Percentiles rank a stretch among this genome's conserved stretches.
Evolutionary conservation across 2,329 filamentous ascomycete species (phyloP).

Genomic region (Diplodia mutila): DNA sequence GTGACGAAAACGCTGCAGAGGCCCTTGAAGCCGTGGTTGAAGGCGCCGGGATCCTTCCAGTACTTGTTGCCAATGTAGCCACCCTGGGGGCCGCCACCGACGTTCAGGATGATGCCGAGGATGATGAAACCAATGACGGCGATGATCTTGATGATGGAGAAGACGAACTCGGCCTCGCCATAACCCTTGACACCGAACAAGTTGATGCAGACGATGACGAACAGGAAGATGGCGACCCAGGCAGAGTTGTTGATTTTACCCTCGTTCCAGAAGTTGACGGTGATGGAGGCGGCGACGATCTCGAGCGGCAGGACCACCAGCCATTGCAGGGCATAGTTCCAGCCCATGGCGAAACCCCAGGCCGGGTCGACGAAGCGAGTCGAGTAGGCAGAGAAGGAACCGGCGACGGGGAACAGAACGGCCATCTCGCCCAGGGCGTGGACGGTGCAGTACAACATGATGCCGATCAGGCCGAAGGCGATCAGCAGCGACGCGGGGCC

Average conservation of each 20-base stretch:
- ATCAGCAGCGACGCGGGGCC: slow-evolving; percentile 44
- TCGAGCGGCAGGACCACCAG: slow-evolving; percentile 80
- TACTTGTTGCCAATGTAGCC: slow-evolving; percentile 77
- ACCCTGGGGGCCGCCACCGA: slow-evolving; percentile 66
- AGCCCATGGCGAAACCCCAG: slow-evolving; percentile 96
- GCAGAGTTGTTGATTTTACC: slow-evolving; percentile 44
- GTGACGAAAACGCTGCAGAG: slow-evolving; percentile 77
- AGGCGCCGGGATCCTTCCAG: slow-evolving; percentile 81
- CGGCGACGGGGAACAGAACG: slow-evolving; percentile 88
- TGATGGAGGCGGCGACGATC: slow-evolving; percentile 84
- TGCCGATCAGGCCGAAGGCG: slow-evolving; percentile 65
- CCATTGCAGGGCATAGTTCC: slow-evolving; percentile 94
- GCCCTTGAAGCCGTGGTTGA: slow-evolving; percentile 81
- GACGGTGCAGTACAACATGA: slow-evolving; percentile 90
- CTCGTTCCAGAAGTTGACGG: slow-evolving; percentile 78
- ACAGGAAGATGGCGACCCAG: slow-evolving; percentile 82
- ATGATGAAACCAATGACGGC: slow-evolving; percentile 90
- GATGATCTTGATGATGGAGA: slow-evolving; percentile 82
- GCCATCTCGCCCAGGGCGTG: slow-evolving; percentile 91
- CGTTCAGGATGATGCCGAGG: slow-evolving; percentile 83
- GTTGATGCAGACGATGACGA: slow-evolving; percentile 80
- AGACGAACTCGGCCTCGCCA: slow-evolving; percentile 89
- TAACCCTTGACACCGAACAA: slow-evolving; percentile 87
- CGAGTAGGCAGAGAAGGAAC: slow-evolving; percentile 89
- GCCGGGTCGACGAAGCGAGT: slow-evolving; percentile 91